Evolutionary conservation across 345 rosid genomes (phyloP).

Genomic region (Syzygium aqueum): DNA sequence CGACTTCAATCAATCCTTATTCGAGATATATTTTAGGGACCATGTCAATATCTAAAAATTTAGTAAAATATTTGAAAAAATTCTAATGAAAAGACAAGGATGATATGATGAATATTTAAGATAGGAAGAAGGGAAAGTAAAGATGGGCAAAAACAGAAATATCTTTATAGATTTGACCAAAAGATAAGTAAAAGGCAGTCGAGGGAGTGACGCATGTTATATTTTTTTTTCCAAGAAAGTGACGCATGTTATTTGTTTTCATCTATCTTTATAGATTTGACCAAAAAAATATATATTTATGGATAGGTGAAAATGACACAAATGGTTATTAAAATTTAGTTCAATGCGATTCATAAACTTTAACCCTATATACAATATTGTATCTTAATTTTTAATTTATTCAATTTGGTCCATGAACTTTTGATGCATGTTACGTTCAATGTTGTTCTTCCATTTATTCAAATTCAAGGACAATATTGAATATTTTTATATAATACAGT

Average conservation of each 20-base stretch:
- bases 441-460: fast-evolving
- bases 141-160: neutral
- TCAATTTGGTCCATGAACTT: fast-evolving
- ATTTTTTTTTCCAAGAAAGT: too few species aligned
- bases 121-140: neutral
- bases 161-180: neutral
- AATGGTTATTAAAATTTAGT: fast-evolving
- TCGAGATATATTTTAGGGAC: neutral
- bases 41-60: neutral
- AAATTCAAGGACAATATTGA: fast-evolving
- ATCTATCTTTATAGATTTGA: neutral
- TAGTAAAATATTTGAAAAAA: neutral
- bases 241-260: neutral
- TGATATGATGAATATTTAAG: neutral
- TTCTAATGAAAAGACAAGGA: neutral
- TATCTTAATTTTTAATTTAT: fast-evolving
- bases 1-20: neutral
- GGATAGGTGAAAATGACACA: neutral
- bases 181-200: fast-evolving
- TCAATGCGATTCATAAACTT: fast-evolving
- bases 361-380: fast-evolving
- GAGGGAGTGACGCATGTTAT: neutral
- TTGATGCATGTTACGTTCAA: fast-evolving
- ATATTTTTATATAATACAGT: fast-evolving
- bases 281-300: neutral